Percentiles rank a stretch among this genome's conserved stretches.
Evolutionary conservation across 2,329 filamentous ascomycete genomes (phyloP).

Genomic region (Nemania sp.): DNA sequence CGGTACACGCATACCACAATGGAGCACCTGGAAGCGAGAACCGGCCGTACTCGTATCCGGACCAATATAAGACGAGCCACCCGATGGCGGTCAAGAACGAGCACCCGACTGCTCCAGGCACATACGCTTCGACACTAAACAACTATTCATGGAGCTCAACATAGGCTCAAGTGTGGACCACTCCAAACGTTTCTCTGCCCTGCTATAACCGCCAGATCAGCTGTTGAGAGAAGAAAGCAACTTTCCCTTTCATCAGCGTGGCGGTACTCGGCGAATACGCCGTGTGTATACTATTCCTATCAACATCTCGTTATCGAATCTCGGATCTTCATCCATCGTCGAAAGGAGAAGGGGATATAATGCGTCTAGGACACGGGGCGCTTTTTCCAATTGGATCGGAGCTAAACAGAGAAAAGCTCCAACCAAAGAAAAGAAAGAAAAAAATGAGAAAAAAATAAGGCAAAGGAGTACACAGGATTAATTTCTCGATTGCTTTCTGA

Average conservation of each 20-base stretch:
- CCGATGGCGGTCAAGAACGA: slow-evolving; percentile 41
- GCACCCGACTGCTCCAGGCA: slow-evolving; percentile 45
- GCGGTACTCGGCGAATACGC: slow-evolving; percentile 10
- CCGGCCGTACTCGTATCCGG: slow-evolving; percentile 54
- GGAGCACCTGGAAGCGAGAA: slow-evolving; percentile 45
- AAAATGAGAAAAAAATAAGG: slow-evolving; percentile 7
- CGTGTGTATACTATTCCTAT: slow-evolving; percentile 27
- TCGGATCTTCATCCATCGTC: slow-evolving; percentile 10
- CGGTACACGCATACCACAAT: slow-evolving; percentile 49
- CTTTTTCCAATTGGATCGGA: slow-evolving; percentile 9
- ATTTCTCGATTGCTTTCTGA: slow-evolving; percentile 11
- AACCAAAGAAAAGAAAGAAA: neutral
- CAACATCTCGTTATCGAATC: slow-evolving; percentile 2
- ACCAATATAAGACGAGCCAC: slow-evolving; percentile 51
- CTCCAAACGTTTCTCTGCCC: neutral
- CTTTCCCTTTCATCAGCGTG: slow-evolving; percentile 7
- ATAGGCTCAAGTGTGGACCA: slow-evolving; percentile 31
- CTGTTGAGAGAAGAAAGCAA: slow-evolving; percentile 6
- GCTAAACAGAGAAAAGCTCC: neutral
- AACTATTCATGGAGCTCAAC: slow-evolving; percentile 63
- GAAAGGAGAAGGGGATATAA: slow-evolving; percentile 6
- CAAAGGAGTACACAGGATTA: slow-evolving; percentile 4
- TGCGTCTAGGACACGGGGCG: slow-evolving; percentile 9
- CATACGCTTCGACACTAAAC: slow-evolving; percentile 54
- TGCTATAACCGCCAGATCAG: neutral